Evolutionary conservation across 108 stramenopile genomes (phyloP).

Genomic region (Skeletonema costatum): DNA sequence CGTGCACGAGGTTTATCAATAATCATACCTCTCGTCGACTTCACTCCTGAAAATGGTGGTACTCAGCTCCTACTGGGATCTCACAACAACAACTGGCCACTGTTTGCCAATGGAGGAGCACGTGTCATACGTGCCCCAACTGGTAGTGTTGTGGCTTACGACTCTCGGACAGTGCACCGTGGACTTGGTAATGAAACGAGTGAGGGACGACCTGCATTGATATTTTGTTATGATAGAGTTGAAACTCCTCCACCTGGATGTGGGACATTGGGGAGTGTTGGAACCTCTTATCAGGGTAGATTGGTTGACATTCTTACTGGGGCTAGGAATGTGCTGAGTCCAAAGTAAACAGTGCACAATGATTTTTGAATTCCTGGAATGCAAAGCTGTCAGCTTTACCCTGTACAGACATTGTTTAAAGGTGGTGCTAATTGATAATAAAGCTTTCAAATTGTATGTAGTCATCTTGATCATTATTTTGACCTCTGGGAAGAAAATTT

Average conservation of each 20-base stretch:
- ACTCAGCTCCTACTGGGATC: not conserved
- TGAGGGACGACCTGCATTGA: conserved; percentile 11
- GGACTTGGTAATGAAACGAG: conserved; percentile 18
- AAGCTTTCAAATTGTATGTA: too few relatives aligned
- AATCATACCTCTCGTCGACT: not conserved
- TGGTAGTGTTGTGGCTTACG: conserved; percentile 9
- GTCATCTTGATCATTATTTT: too few relatives aligned
- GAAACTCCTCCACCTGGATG: conserved; percentile 13
- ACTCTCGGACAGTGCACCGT: conserved; percentile 14
- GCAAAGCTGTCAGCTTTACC: too few relatives aligned
- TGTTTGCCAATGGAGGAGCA: not conserved
- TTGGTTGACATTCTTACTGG: conserved; percentile 8
- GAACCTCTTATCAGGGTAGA: conserved; percentile 8
- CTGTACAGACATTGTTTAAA: too few relatives aligned
- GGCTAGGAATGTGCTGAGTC: not conserved
- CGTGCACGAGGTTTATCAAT: conserved; percentile 12
- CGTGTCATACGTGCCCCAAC: not conserved
- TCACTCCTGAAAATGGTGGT: not conserved
- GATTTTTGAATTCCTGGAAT: too few relatives aligned
- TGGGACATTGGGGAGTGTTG: conserved; percentile 11
- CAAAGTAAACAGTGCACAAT: not conserved
- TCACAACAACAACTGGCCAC: not conserved
- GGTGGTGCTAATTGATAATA: too few relatives aligned
- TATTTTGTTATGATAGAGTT: conserved; percentile 17
- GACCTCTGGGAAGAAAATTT: too few relatives aligned